A percentile compares a stretch with the other conserved stretches of the same genome.
Conservation (phyloP, 225 moss, liverwort and hornwort species). For the Takakia lepidozioides region DNA sequence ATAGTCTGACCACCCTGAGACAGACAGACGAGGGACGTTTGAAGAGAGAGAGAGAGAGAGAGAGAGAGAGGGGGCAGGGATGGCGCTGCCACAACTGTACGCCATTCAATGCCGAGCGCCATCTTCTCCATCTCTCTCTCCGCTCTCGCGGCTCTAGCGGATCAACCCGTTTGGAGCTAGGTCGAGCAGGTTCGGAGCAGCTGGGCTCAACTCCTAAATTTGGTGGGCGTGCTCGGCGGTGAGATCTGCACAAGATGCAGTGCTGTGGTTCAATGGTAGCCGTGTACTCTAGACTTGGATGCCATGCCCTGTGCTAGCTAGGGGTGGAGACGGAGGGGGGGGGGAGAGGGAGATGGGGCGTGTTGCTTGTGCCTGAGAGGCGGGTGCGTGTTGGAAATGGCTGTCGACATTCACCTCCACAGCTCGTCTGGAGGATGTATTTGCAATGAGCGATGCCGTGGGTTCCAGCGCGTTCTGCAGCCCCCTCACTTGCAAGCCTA, state of each 20-base stretch:
- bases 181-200: neutral
- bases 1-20: too few species aligned
- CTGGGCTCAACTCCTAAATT: constrained; percentile 5
- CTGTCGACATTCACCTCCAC: constrained; percentile 1
- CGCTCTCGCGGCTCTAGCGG: neutral
- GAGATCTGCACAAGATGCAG: too few species aligned
- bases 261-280: constrained; percentile 5
- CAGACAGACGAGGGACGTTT: too few species aligned
- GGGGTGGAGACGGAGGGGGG: neutral
- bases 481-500: constrained; percentile 6
- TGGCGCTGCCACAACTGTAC: too few species aligned
- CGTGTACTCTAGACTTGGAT: neutral
- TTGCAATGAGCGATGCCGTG: neutral
- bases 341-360: neutral
- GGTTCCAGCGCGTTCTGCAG: constrained; percentile 1
- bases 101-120: too few species aligned
- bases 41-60: too few species aligned
- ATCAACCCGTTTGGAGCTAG: neutral
- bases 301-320: constrained; percentile 16
- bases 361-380: too few species aligned
- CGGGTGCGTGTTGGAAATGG: too few species aligned
- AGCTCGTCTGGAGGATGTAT: neutral
- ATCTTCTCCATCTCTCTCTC: constrained; percentile 1
- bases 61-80: too few species aligned
- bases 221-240: constrained; percentile 10